Evolutionary conservation across 2,329 filamentous ascomycete species (phyloP).

Genomic region (Venturia pyrina): DNA sequence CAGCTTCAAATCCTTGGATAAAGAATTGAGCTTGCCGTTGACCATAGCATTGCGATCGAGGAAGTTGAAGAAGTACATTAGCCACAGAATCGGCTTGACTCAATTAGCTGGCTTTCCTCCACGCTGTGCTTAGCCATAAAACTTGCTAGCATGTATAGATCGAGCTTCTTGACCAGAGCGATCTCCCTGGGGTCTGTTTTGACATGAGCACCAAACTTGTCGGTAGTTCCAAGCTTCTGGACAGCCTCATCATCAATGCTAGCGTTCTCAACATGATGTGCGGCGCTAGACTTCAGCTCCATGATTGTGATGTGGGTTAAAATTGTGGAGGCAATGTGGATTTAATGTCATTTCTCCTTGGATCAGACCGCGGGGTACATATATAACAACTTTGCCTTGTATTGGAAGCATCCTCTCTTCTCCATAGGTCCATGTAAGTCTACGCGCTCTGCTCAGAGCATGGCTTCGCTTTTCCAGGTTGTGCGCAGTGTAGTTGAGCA

Average conservation of each 20-base stretch:
- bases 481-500: too few relatives aligned
- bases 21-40: neutral
- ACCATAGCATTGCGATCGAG: conserved; percentile 7
- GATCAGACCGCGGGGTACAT: neutral
- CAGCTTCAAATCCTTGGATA: neutral
- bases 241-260: neutral
- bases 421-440: neutral
- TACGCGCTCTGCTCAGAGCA: neutral
- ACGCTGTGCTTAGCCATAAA: neutral
- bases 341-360: neutral
- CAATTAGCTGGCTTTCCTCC: neutral
- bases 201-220: conserved; percentile 13
- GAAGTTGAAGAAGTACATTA: conserved; percentile 8
- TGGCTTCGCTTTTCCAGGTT: neutral
- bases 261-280: neutral
- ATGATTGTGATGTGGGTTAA: neutral
- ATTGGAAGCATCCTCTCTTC: too few relatives aligned
- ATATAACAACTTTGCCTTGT: neutral
- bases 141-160: conserved; percentile 3
- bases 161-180: conserved; percentile 8
- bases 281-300: neutral
- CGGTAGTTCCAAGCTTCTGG: neutral
- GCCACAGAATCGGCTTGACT: neutral
- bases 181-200: neutral
- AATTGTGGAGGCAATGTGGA: neutral